phyloP scores from a whole-genome alignment of 2,329 filamentous ascomycete species.

The Neonectria faginata region DNA sequence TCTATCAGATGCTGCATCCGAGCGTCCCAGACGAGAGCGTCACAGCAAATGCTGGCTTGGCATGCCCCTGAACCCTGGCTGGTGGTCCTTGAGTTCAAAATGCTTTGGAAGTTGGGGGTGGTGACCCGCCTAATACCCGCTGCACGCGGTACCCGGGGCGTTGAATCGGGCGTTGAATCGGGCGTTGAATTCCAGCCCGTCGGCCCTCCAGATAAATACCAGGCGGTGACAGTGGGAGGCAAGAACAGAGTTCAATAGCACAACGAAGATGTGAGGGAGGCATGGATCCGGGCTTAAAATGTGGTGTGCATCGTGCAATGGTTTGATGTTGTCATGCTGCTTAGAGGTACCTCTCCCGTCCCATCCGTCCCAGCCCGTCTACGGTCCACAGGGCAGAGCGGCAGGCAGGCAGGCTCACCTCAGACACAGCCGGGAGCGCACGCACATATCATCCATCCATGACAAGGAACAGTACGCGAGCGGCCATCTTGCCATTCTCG shows the following conservation, averaged over 20 bases:
- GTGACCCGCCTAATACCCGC: conserved; percentile 17
- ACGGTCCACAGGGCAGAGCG: too few species aligned
- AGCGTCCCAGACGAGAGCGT: conserved; percentile 22
- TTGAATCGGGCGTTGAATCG: background rate
- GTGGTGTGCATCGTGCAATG: background rate
- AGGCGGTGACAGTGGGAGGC: background rate
- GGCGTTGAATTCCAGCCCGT: background rate
- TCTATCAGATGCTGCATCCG: conserved; percentile 30
- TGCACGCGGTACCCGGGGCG: background rate
- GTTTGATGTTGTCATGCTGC: too few species aligned
- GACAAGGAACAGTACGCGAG: background rate
- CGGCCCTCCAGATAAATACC: background rate
- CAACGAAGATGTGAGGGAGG: background rate
- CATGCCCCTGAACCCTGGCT: conserved; percentile 23
- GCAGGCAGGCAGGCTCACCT: background rate
- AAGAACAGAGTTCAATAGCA: background rate
- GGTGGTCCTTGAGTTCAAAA: background rate
- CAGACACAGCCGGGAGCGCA: background rate
- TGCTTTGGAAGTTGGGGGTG: too few species aligned
- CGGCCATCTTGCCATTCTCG: conserved; percentile 12
- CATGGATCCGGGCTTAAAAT: background rate
- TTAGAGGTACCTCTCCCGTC: too few species aligned
- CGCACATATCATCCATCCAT: background rate
- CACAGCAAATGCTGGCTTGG: conserved; percentile 9
- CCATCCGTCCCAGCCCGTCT: too few species aligned